Percentiles rank a stretch among this genome's conserved stretches.
These are phyloP conservation scores for Pelargonium cotyledonis DNA, from an alignment of 441 rosid species.

Conservation along the genomic window DNA sequence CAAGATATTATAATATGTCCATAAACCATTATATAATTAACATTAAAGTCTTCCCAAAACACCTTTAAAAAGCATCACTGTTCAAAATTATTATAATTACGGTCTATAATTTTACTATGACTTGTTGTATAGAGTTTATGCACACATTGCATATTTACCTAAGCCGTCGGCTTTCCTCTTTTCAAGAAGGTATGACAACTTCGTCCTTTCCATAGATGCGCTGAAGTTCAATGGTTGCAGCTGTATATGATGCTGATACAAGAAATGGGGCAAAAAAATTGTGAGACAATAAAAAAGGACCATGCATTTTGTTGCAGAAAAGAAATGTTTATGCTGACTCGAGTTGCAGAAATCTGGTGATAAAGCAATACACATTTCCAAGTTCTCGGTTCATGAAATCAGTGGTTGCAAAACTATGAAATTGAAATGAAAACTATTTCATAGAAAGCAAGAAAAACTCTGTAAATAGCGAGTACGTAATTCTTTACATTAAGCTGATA, in stretches of 20 bases:
- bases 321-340: not conserved
- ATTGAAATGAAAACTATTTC: not conserved
- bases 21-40: too few relatives aligned
- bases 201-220: constrained; percentile 70
- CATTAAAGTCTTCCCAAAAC: too few relatives aligned
- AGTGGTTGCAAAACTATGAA: not conserved
- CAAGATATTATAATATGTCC: too few relatives aligned
- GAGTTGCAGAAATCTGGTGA: not conserved
- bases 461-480: not conserved
- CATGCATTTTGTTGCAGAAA: constrained; percentile 7
- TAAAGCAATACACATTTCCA: not conserved
- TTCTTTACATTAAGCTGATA: not conserved
- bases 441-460: not conserved
- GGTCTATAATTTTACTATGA: constrained; percentile 16
- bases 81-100: not conserved
- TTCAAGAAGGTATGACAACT: constrained; percentile 30
- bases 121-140: not conserved
- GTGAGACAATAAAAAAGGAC: not conserved
- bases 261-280: constrained; percentile 5
- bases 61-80: too few relatives aligned
- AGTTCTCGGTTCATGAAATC: not conserved
- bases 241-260: constrained; percentile 58
- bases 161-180: constrained; percentile 18
- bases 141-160: constrained; percentile 9
- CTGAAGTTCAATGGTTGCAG: constrained; percentile 70